Percentiles rank a stretch among this genome's conserved stretches.
Evolutionary conservation across 139 green algal genomes (phyloP).

Genomic region (Tetraselmis striata): DNA sequence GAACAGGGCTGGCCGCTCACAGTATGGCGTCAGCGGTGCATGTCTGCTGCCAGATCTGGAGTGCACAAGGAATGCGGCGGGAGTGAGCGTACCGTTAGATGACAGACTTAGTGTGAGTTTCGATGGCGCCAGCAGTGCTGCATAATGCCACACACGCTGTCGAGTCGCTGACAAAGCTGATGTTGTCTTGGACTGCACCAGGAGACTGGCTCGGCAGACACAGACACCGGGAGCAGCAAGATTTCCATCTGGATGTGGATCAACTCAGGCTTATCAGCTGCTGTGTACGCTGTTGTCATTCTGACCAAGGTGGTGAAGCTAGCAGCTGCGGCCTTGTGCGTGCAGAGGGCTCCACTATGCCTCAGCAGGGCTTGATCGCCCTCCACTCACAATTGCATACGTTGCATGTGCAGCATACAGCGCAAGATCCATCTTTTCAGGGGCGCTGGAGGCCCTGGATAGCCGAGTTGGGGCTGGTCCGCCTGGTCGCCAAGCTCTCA

Average conservation of each 20-base stretch:
- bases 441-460: neutral
- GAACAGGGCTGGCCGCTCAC: neutral
- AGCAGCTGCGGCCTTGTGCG: too few relatives aligned
- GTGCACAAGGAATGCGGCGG: too few relatives aligned
- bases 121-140: too few relatives aligned
- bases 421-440: neutral
- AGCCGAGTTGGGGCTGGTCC: neutral
- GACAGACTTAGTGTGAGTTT: too few relatives aligned
- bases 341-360: too few relatives aligned
- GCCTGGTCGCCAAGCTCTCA: neutral
- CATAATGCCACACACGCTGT: too few relatives aligned
- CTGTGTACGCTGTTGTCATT: neutral
- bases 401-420: neutral
- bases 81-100: too few relatives aligned
- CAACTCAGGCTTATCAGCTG: neutral
- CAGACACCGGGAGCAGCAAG: neutral
- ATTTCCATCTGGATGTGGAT: neutral
- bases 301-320: neutral
- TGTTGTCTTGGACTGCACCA: too few relatives aligned
- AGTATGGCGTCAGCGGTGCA: neutral
- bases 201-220: too few relatives aligned
- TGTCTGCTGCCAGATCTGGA: neutral
- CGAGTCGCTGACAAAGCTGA: too few relatives aligned
- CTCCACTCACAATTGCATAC: too few relatives aligned
- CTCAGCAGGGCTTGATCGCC: too few relatives aligned